Evolutionary conservation across 345 rosid genomes (phyloP).

Genomic region (Lepidium sativum): DNA sequence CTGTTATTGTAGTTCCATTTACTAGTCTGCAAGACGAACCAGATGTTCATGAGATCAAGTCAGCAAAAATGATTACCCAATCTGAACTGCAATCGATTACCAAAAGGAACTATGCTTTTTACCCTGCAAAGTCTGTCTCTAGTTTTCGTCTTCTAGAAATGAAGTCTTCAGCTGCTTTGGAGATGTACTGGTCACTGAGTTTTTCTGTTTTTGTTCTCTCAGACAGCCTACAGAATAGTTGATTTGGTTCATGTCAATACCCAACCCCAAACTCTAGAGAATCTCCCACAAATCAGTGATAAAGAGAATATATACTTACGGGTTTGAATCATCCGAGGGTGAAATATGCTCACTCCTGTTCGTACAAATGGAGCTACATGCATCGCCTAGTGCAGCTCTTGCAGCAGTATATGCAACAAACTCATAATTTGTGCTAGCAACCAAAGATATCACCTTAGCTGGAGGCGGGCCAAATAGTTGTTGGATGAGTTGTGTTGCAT

Average conservation of each 20-base stretch:
- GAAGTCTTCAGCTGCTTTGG: conserved; percentile 58
- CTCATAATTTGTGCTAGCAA: conserved; percentile 45
- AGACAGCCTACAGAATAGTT: conserved; percentile 27
- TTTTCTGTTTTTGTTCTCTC: conserved; percentile 39
- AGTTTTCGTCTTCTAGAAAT: conserved; percentile 44
- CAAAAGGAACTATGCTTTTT: neutral
- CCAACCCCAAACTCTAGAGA: neutral
- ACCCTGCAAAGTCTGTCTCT: conserved; percentile 61
- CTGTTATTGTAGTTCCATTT: conserved; percentile 49
- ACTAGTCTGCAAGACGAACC: conserved; percentile 52
- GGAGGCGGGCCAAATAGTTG: conserved; percentile 49
- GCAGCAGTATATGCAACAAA: conserved; percentile 40
- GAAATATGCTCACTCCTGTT: conserved; percentile 23
- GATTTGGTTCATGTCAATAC: neutral
- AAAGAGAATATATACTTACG: conserved; percentile 37
- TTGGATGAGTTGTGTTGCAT: conserved; percentile 82
- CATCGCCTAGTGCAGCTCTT: conserved; percentile 63
- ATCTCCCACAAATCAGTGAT: neutral
- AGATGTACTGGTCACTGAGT: conserved; percentile 41
- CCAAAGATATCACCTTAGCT: conserved; percentile 36
- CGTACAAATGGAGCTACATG: conserved; percentile 41
- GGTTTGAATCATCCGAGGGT: conserved; percentile 30
- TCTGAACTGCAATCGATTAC: neutral
- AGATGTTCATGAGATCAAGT: conserved; percentile 4
- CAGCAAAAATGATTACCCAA: neutral